Conservation (phyloP, 2,329 filamentous ascomycete species). For the Fusarium sp. region DNA sequence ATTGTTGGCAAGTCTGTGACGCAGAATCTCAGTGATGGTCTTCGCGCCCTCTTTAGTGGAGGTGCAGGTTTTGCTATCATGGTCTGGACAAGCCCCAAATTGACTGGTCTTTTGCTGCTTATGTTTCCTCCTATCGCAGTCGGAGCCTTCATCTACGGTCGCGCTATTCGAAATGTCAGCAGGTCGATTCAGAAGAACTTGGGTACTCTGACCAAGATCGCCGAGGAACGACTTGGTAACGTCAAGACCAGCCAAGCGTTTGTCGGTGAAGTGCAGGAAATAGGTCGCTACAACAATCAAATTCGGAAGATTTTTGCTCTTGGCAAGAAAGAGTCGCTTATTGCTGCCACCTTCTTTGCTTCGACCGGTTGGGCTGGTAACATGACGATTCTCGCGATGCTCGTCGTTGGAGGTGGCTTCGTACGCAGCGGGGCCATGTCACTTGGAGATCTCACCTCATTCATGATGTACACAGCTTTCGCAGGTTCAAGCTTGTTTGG, state of each 20-base stretch:
- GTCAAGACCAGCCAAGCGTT: constrained; percentile 97
- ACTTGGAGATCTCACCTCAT: constrained; percentile 92
- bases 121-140: constrained; percentile 93
- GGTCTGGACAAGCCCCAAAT: constrained; percentile 92
- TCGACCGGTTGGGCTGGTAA: constrained; percentile 93
- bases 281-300: constrained; percentile 90
- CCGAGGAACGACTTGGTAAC: constrained; percentile 96
- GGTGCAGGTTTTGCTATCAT: constrained; percentile 90
- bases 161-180: constrained; percentile 87
- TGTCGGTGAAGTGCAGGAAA: constrained; percentile 90
- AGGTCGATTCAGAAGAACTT: constrained; percentile 94
- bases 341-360: constrained; percentile 90
- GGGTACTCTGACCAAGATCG: constrained; percentile 93
- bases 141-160: constrained; percentile 90
- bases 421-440: constrained; percentile 88
- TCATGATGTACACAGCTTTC: constrained; percentile 98
- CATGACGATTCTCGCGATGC: constrained; percentile 90
- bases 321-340: constrained; percentile 85
- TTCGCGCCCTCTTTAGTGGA: constrained; percentile 89
- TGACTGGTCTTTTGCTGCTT: constrained; percentile 86
- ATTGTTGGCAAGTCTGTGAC: constrained; percentile 99
- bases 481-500: constrained; percentile 89
- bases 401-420: constrained; percentile 90
- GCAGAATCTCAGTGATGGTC: constrained; percentile 95
- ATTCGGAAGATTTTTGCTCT: constrained; percentile 91